These are phyloP conservation scores for Penicillium lagena DNA, from an alignment of 495 filamentous ascomycete species.

Conservation along the genomic window DNA sequence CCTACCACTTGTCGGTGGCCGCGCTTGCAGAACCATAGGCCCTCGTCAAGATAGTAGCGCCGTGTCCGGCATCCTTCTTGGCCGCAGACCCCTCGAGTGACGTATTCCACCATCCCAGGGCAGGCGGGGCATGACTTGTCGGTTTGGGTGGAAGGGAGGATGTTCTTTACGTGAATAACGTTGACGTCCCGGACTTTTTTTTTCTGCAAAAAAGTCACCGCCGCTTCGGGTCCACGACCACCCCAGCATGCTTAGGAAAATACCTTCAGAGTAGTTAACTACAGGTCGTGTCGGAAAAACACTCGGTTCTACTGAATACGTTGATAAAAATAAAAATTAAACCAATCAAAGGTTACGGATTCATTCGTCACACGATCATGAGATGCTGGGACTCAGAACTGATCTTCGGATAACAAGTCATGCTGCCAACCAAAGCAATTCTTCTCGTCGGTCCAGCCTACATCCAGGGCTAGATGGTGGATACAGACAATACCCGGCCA, in stretches of 20 bases:
- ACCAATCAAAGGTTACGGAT: constrained; percentile 14
- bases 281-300: no score
- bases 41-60: constrained; percentile 58
- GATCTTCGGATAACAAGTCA: constrained; percentile 30
- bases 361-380: constrained; percentile 44
- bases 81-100: constrained; percentile 51
- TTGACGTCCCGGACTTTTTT: constrained; percentile 4
- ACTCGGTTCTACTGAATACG: background rate
- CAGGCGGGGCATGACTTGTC: constrained; percentile 27
- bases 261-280: no score
- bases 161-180: constrained; percentile 1
- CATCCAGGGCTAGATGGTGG: constrained; percentile 31
- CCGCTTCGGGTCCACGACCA: constrained; percentile 1
- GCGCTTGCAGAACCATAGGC: constrained; percentile 57
- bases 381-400: constrained; percentile 36
- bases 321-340: background rate
- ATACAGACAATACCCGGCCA: constrained; percentile 22
- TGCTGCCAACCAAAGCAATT: constrained; percentile 38
- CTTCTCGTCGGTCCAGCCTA: constrained; percentile 28
- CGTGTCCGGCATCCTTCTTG: constrained; percentile 58
- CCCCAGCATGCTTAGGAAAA: background rate
- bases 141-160: constrained; percentile 9
- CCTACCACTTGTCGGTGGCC: constrained; percentile 59
- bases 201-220: constrained; percentile 12
- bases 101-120: constrained; percentile 44